Evolutionary conservation across 1,284 basidiomycete species (phyloP), one percentile per base, ranked within the genome.

Genomic region (Wallemia ichthyophaga): DNA sequence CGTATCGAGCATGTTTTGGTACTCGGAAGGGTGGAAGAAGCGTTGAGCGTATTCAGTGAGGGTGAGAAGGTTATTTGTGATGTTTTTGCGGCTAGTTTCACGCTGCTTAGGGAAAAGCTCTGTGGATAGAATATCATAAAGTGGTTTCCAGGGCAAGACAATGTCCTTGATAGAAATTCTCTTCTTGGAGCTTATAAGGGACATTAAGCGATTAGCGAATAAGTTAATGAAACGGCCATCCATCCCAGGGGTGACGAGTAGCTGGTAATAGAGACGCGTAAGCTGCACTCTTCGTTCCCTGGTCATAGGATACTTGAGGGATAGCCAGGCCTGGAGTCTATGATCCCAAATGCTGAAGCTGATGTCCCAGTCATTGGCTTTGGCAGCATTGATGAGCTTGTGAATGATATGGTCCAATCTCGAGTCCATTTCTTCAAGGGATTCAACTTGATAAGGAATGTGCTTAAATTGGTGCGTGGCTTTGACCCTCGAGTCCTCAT

Each of bases 1-100:
- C 15, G 69, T 69, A 27, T 78, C 74, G 25, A 98, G 79, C 85
- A 98, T 96, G 63, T 85, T 83, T 64, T 85, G 80, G 56, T 84
- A 83, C 58, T 87, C 84, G 58, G 80, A 77, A 9, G 89, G 84
- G 64, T 89, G 82, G 71, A 91, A 96, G 75, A 95, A 95, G 55
- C 84, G 75, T 64, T 84, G 81, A 37, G 79, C 76, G 64, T 76
- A 76, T 63, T 87, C 82, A 31, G 87, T 84, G 61, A 95, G 76
- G 67, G 83, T 85, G 25, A 87, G 82, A 73, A 88, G 82, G 62
- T 77, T 82, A 73, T 78, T 82, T n/a, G 82, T 78, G 24, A 83
- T 72, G 71, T 82, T 81, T 62, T 82, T 85, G 63, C 61, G 59
- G 61, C 61, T 81, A 61, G 84, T 85, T 67, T 85, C 82, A 61